Conservation (phyloP, 768 basidiomycete species). For the Leccinum boreale region DNA sequence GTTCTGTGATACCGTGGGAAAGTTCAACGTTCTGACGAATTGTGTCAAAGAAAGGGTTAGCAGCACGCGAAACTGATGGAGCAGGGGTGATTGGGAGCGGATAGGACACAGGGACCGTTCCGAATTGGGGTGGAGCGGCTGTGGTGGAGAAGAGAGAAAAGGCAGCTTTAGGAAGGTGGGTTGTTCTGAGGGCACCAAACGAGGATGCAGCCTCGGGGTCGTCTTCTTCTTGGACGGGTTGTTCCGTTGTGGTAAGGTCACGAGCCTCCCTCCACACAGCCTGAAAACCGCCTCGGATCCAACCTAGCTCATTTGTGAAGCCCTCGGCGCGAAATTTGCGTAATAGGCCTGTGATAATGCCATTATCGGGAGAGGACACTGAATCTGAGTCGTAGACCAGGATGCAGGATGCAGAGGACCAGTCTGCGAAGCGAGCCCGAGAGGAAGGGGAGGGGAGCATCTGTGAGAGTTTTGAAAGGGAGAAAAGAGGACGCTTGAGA, state of each 20-base stretch:
- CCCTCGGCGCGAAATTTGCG: constrained; percentile 69
- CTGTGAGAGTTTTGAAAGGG: constrained; percentile 67
- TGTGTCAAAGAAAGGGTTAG: constrained; percentile 93
- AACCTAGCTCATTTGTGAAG: constrained; percentile 61
- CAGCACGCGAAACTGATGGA: constrained; percentile 26
- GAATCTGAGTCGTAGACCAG: constrained; percentile 88
- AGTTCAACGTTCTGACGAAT: constrained; percentile 88
- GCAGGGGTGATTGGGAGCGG: constrained; percentile 17
- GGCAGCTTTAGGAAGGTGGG: constrained; percentile 59
- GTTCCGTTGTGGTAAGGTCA: constrained; percentile 50
- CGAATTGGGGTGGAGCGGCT: constrained; percentile 14
- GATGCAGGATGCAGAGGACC: constrained; percentile 59
- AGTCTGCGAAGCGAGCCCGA: constrained; percentile 56
- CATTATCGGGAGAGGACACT: constrained; percentile 50
- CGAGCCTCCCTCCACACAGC: constrained; percentile 55
- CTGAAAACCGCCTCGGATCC: constrained; percentile 83
- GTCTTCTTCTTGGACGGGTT: constrained; percentile 48
- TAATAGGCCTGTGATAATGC: constrained; percentile 69
- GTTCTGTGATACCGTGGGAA: constrained; percentile 67
- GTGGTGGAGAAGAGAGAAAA: constrained; percentile 53
- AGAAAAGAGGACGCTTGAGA: constrained; percentile 86
- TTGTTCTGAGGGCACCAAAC: constrained; percentile 44
- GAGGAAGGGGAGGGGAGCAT: constrained; percentile 72
- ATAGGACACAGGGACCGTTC: background rate
- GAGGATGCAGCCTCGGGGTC: constrained; percentile 37